Evolutionary conservation across 78 protist species (phyloP), one percentile per base, ranked within the genome.

Genomic region (Guillardia theta): DNA sequence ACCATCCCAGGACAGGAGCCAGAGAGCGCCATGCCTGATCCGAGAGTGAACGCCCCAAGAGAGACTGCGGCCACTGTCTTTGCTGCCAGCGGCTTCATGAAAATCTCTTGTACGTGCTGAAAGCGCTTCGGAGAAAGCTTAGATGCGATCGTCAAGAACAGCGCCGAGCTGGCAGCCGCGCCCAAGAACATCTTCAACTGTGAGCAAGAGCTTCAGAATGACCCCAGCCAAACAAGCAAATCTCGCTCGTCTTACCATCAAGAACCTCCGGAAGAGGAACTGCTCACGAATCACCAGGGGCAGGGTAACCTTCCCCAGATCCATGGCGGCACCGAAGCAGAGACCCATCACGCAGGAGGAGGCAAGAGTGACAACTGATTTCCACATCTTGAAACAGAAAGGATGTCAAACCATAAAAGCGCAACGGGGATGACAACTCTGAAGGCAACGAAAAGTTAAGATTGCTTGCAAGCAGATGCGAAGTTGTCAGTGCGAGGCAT

Each of bases 1-100:
- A 78, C 90, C 90, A 78, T 78, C 6, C 90, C 90, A 2, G 90
- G 90, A 30, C 90, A 78, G 37, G 90, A 37, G 50, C 90, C 90
- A 44, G 90, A 19, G 48, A 78, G 10, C 53, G 90, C 90, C 90
- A 78, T 78, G 33, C 90, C 90, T 43, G 33, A 45, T 0, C 90
- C 90, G 30, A 78, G 48, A 22, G 44, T 10, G 6, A 36, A 6
- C 6, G 90, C 33, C 3, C 90, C 90, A 30, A 78, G 18, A 3
- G 24, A 22, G 0, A 78, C 90, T 0, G 44, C 90, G 50, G 24
- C 15, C 47, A 78, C 37, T 4, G 53, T 50, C 9, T 78, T 78
- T 0, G 24, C 48, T 8, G 10, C 18, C 22, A 37, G 27, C 47
- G 39, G 37, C 27, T 27, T 24, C 48, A 78, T 43, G 90, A 24